phyloP scores from a whole-genome alignment of 371 early-diverging fungal genomes.

The Rhizopus stolonifer region DNA sequence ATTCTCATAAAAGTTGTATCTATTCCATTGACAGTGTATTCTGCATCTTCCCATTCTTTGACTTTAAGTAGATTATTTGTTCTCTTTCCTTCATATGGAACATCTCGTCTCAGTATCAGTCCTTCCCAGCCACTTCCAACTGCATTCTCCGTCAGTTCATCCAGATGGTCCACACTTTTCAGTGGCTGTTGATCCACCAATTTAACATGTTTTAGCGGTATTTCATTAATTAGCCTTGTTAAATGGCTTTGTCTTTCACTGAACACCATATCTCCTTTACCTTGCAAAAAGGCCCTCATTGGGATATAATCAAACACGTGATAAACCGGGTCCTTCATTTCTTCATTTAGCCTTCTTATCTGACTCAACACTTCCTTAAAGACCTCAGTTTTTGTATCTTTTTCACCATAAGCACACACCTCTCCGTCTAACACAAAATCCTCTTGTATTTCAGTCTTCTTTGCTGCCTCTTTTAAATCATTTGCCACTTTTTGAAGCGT shows the following conservation, averaged over 20 bases:
- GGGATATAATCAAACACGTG: conserved; percentile 58
- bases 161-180: conserved; percentile 25
- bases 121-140: conserved; percentile 58
- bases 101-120: conserved; percentile 52
- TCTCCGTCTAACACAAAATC: conserved; percentile 59
- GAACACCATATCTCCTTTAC: conserved; percentile 29
- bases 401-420: conserved; percentile 42
- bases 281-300: conserved; percentile 29
- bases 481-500: conserved; percentile 35
- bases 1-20: conserved; percentile 54
- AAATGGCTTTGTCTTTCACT: conserved; percentile 35
- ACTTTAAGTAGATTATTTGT: conserved; percentile 57
- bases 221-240: conserved; percentile 8
- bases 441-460: neutral
- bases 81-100: conserved; percentile 55
- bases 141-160: conserved; percentile 27
- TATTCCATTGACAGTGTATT: conserved; percentile 50
- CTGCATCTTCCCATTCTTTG: conserved; percentile 61
- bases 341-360: conserved; percentile 27
- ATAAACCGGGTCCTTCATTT: conserved; percentile 44
- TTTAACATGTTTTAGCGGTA: conserved; percentile 19
- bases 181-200: conserved; percentile 39
- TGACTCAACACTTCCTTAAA: conserved; percentile 32
- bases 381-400: conserved; percentile 23
- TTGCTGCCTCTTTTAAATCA: conserved; percentile 28